Evolutionary conservation across 2,329 filamentous ascomycete species (phyloP), one percentile per base, ranked within the genome.

Genomic region (Davidsoniella virescens): DNA sequence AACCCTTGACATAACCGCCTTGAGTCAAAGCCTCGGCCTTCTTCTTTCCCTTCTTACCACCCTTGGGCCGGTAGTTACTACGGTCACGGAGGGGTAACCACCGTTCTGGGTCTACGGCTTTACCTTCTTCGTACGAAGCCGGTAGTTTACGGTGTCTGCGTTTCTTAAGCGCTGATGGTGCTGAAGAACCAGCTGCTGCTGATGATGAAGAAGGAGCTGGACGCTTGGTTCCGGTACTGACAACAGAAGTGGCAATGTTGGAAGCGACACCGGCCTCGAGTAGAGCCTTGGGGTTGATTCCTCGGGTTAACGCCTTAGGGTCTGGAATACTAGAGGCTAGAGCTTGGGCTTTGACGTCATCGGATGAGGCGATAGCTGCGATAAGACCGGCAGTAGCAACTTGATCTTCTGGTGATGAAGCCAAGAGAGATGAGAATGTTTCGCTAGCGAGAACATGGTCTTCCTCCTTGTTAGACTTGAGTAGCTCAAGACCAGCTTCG

Each of bases 61-160:
- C 87, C 69, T 92, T 94, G 6, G 88, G 87, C 44, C 84, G 72
- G 65, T 94, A 98, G 39, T 79, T 84, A 58, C 84, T 92, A 52
- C 92, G 76, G 63, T 98, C 92, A 48, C 84, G 80, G 59, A 96
- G 70, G 10, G 92, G 90, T 54, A 98, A 67, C 92, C 92, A 98
- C 55, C 92, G 75, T 66, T 98, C 92, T 0, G 87, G 81, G 63
- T 98, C 92, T 33, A 85, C 76, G 56, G 79, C 80, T 70, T 87
- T 93, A 57, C 73, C 77, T 48, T 84, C 75, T 53, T 87, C 84
- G 59, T 78, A 85, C 59, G 80, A 74, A 65, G 85, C 86, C 29
- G 83, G 83, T 59, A 84, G 69, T 57, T 76, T 76, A 51, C 70
- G 74, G 61, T 73, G 69, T 59, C 73, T 75, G 60, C 76, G 78